Conservation (phyloP, 306 rosid species). For the Carpinus viminea region DNA sequence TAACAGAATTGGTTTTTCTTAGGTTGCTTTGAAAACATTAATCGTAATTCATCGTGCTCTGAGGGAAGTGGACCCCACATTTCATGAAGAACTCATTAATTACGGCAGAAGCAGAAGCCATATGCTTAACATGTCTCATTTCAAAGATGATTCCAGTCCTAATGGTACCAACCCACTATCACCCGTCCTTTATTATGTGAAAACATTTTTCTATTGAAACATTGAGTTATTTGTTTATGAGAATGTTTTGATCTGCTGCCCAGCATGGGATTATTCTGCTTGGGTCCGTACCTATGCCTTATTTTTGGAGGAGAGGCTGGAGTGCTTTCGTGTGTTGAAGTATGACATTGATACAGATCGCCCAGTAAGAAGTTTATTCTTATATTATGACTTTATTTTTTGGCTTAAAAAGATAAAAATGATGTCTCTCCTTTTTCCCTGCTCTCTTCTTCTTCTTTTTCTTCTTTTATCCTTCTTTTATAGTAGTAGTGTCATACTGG, state of each 20-base stretch:
- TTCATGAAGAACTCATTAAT: conserved; percentile 93
- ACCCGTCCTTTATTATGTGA: background rate
- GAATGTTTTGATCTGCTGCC: conserved; percentile 33
- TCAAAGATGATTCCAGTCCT: conserved; percentile 98
- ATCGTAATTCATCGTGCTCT: conserved; percentile 96
- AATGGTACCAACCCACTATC: conserved; percentile 57
- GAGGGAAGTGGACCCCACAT: conserved; percentile 98
- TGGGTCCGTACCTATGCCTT: conserved; percentile 98
- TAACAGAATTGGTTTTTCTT: conserved; percentile 31
- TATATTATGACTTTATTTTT: background rate
- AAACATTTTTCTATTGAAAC: background rate
- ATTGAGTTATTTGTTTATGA: conserved; percentile 18
- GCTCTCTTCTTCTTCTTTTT: too few relatives aligned
- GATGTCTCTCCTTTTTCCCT: background rate
- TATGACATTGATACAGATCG: conserved; percentile 91
- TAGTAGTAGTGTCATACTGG: background rate
- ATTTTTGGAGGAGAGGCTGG: conserved; percentile 98
- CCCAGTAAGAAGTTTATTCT: conserved; percentile 59
- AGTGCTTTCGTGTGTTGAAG: conserved; percentile 93
- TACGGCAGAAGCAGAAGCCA: conserved; percentile 97
- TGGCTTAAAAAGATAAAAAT: background rate
- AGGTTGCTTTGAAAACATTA: conserved; percentile 96
- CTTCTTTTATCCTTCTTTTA: too few relatives aligned
- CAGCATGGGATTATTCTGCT: conserved; percentile 97
- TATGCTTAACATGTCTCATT: conserved; percentile 98